Conservation (phyloP, 768 basidiomycete species). For the Chiua virens region DNA sequence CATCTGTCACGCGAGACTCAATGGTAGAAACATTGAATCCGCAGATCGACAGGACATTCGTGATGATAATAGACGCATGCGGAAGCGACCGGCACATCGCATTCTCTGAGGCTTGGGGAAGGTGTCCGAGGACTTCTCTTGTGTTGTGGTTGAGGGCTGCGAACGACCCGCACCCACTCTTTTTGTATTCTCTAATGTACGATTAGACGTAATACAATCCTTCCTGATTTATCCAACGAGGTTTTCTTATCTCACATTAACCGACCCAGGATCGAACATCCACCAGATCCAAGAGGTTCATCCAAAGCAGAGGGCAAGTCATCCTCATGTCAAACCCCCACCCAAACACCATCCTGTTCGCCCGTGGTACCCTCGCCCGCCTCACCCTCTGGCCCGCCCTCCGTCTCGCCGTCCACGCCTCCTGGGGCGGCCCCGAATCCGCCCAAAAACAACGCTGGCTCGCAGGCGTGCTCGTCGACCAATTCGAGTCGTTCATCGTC, state of each 20-base stretch:
- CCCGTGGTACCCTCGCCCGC: constrained; percentile 81
- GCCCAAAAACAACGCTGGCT: constrained; percentile 82
- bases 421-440: constrained; percentile 82
- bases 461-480: constrained; percentile 75
- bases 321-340: constrained; percentile 31
- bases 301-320: too few species aligned
- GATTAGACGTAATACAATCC: too few species aligned
- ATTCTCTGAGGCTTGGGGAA: too few species aligned
- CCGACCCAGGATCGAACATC: too few species aligned
- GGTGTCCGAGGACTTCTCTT: too few species aligned
- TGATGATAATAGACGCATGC: background rate
- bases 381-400: constrained; percentile 84
- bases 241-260: too few species aligned
- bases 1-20: background rate
- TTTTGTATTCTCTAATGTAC: too few species aligned
- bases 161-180: too few species aligned
- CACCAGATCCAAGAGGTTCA: too few species aligned
- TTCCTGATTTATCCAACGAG: too few species aligned
- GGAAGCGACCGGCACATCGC: too few species aligned
- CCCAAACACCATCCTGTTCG: constrained; percentile 66
- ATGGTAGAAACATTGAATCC: background rate
- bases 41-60: background rate
- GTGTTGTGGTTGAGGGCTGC: background rate
- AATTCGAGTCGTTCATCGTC: constrained; percentile 59
- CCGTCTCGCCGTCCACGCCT: constrained; percentile 79